Evolutionary conservation across 1,284 basidiomycete genomes (phyloP).

Genomic region (Papiliotrema nemorosa): DNA sequence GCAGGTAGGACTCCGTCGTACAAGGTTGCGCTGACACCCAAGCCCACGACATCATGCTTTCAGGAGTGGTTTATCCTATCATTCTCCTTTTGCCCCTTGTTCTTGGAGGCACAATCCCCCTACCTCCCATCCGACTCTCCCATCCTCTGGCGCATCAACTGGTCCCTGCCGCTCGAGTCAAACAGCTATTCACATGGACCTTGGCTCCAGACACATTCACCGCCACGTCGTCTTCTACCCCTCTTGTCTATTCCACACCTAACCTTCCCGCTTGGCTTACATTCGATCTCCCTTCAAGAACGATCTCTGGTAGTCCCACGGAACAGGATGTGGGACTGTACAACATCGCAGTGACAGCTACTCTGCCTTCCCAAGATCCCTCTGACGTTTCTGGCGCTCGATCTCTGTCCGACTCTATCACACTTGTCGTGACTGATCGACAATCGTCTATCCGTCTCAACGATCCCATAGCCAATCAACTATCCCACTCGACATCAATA

Average conservation of each 20-base stretch:
- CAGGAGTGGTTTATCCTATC: not conserved
- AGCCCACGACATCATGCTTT: not conserved
- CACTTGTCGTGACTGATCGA: conserved; percentile 13
- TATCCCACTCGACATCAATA: conserved; percentile 18
- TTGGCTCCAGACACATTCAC: conserved; percentile 44
- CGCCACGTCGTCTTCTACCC: conserved; percentile 14
- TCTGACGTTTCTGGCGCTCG: conserved; percentile 53
- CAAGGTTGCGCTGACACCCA: not conserved
- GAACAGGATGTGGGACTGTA: conserved; percentile 23
- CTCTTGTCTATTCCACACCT: conserved; percentile 39
- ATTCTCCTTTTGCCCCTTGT: not conserved
- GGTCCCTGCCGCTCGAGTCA: conserved; percentile 44
- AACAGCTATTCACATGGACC: conserved; percentile 38
- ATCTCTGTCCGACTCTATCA: conserved; percentile 10
- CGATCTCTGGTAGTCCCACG: conserved; percentile 22
- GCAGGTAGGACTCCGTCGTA: too few species aligned
- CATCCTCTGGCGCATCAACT: conserved; percentile 43
- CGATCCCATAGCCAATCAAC: conserved; percentile 17
- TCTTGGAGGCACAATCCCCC: not conserved
- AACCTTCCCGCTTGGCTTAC: conserved; percentile 51
- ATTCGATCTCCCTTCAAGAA: conserved; percentile 19
- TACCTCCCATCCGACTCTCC: conserved; percentile 18
- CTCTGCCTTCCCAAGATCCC: too few species aligned
- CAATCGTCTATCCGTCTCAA: conserved; percentile 9
- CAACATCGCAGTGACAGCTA: conserved; percentile 21